Evolutionary conservation across 257 asterid species (phyloP).

Genomic region (Forsythia viridissima): DNA sequence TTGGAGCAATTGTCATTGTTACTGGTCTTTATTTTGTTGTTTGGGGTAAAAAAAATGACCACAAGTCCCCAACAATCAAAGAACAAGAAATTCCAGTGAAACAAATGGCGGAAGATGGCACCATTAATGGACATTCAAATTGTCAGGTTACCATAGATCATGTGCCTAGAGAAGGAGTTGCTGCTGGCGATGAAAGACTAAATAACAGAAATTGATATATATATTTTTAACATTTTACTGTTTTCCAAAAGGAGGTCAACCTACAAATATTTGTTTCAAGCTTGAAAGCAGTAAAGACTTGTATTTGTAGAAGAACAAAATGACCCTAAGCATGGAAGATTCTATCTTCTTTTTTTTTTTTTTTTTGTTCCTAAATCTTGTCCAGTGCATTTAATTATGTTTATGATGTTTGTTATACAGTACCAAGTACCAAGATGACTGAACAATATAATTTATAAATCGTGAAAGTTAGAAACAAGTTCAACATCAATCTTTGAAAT

Average conservation of each 20-base stretch:
- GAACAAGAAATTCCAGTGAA: slow-evolving; percentile 37
- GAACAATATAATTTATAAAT: too few species aligned
- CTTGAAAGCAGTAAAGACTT: too few species aligned
- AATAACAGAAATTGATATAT: slow-evolving; percentile 1
- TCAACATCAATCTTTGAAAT: too few species aligned
- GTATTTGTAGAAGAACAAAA: too few species aligned
- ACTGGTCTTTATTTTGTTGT: slow-evolving; percentile 83
- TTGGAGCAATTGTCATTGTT: slow-evolving; percentile 80
- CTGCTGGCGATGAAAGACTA: slow-evolving; percentile 20
- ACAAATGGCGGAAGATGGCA: slow-evolving; percentile 30
- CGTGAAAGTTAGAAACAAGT: too few species aligned
- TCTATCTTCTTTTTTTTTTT: background rate
- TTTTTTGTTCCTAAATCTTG: too few species aligned
- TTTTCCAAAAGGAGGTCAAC: slow-evolving; percentile 14
- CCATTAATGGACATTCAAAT: slow-evolving; percentile 16
- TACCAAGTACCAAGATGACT: too few species aligned
- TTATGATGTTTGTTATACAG: background rate
- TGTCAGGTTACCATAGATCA: slow-evolving; percentile 38
- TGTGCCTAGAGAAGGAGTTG: slow-evolving; percentile 28
- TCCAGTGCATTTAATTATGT: background rate
- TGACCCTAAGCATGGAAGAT: background rate
- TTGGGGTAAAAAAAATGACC: slow-evolving; percentile 86
- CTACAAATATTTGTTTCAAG: background rate
- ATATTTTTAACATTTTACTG: background rate
- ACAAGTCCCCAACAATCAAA: slow-evolving; percentile 35